Conservation (phyloP, 2,329 filamentous ascomycete genomes). For the Dothistroma pini region DNA sequence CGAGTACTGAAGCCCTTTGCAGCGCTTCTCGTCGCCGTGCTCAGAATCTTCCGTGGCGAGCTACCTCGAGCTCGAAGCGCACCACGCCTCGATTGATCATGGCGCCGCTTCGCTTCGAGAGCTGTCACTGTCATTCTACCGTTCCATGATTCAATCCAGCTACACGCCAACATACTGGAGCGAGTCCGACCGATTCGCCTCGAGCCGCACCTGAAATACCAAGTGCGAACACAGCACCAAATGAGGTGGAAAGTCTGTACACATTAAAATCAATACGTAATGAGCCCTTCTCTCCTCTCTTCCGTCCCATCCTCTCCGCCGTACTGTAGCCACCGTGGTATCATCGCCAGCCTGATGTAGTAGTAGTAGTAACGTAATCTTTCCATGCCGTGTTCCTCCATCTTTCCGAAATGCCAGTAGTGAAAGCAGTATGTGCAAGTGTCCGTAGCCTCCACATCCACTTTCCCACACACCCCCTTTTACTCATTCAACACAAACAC, state of each 20-base stretch:
- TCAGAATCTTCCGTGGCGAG: no score
- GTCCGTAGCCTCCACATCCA: not conserved
- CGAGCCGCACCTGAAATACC: no score
- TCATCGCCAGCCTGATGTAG: constrained; percentile 1
- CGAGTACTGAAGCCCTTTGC: no score
- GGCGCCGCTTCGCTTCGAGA: no score
- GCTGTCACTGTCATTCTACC: no score
- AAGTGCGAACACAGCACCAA: no score
- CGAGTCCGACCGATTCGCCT: no score
- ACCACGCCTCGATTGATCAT: no score
- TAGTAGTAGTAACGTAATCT: not conserved
- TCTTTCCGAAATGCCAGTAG: not conserved
- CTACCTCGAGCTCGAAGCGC: no score
- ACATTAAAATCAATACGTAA: not conserved
- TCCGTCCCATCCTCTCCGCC: not conserved
- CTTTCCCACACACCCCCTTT: not conserved
- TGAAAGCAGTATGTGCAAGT: not conserved
- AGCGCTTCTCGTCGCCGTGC: no score
- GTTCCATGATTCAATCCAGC: no score
- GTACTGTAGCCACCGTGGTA: constrained; percentile 2
- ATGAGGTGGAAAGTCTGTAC: not conserved
- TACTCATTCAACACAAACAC: constrained; percentile 56
- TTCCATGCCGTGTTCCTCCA: not conserved
- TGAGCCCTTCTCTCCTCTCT: not conserved
- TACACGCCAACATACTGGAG: no score